Conservation (phyloP, 768 basidiomycete species). For the Coprinopsis marcescibilis region DNA sequence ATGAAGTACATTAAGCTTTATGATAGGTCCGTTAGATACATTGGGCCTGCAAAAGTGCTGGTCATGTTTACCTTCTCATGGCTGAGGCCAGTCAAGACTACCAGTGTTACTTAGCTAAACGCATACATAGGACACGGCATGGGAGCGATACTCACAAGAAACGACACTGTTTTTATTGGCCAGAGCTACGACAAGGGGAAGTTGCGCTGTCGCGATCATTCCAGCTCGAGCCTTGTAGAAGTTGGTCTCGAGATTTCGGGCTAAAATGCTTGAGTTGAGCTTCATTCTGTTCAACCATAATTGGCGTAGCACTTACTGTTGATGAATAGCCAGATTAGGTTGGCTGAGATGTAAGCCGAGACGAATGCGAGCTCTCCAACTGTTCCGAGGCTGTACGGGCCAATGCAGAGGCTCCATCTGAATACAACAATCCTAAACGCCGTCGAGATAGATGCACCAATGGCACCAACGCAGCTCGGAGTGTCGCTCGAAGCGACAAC, state of each 20-base stretch:
- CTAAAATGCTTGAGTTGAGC: conserved; percentile 17
- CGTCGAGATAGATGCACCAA: conserved; percentile 33
- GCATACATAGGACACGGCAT: no score
- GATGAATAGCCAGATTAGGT: conserved; percentile 38
- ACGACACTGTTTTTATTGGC: conserved; percentile 56
- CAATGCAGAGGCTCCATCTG: conserved; percentile 42
- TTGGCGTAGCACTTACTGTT: conserved; percentile 32
- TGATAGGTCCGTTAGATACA: not conserved
- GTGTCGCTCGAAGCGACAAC: no score
- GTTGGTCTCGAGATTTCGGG: conserved; percentile 25
- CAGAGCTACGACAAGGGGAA: conserved; percentile 47
- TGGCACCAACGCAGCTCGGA: conserved; percentile 21
- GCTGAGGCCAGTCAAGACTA: conserved; percentile 47
- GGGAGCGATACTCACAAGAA: conserved; percentile 31
- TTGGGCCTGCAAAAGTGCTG: not conserved
- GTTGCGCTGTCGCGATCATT: conserved; percentile 39
- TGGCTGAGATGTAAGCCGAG: conserved; percentile 36
- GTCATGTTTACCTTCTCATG: conserved; percentile 40
- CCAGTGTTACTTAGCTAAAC: no score
- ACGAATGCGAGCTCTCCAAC: conserved; percentile 43
- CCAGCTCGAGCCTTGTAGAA: conserved; percentile 34
- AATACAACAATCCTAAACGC: conserved; percentile 45
- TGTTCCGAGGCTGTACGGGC: conserved; percentile 28
- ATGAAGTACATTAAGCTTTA: conserved; percentile 39
- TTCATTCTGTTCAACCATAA: not conserved